Conservation (phyloP, 371 early-diverging fungal genomes). For the Mucor ambiguus region DNA sequence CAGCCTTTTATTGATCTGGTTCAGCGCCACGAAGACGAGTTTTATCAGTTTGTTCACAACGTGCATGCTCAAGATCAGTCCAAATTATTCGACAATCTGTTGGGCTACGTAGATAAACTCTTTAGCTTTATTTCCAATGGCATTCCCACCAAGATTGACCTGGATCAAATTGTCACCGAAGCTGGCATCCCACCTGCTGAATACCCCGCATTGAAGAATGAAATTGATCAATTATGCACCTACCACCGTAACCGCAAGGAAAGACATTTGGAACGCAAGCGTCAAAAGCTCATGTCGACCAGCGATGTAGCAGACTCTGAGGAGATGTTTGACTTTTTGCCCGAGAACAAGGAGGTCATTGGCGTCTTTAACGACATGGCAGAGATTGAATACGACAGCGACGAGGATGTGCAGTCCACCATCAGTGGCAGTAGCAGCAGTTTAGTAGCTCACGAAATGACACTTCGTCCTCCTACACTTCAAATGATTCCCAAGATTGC, state of each 20-base stretch:
- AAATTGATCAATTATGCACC: constrained; percentile 38
- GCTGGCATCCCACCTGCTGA: constrained; percentile 24
- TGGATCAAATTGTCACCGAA: constrained; percentile 18
- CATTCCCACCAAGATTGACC: constrained; percentile 28
- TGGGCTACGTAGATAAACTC: constrained; percentile 39
- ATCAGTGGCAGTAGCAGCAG: background rate
- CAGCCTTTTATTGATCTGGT: constrained; percentile 54
- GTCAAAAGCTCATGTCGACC: constrained; percentile 36
- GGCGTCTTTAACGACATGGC: constrained; percentile 40
- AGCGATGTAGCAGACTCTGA: constrained; percentile 24
- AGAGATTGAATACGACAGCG: constrained; percentile 22
- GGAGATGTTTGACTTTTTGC: constrained; percentile 30
- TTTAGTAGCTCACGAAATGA: constrained; percentile 24
- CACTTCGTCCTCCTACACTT: constrained; percentile 23
- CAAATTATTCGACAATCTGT: constrained; percentile 43
- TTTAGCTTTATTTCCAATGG: constrained; percentile 37
- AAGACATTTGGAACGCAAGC: constrained; percentile 41
- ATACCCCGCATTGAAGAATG: constrained; percentile 31
- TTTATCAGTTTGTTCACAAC: constrained; percentile 64
- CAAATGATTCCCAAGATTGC: constrained; percentile 26
- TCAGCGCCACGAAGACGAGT: constrained; percentile 54
- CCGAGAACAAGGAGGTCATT: constrained; percentile 25
- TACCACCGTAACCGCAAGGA: constrained; percentile 38
- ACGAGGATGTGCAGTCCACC: background rate
- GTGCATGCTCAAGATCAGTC: constrained; percentile 58